phyloP scores from a whole-genome alignment of 371 early-diverging fungal genomes.

The Rhizopus delemar region DNA sequence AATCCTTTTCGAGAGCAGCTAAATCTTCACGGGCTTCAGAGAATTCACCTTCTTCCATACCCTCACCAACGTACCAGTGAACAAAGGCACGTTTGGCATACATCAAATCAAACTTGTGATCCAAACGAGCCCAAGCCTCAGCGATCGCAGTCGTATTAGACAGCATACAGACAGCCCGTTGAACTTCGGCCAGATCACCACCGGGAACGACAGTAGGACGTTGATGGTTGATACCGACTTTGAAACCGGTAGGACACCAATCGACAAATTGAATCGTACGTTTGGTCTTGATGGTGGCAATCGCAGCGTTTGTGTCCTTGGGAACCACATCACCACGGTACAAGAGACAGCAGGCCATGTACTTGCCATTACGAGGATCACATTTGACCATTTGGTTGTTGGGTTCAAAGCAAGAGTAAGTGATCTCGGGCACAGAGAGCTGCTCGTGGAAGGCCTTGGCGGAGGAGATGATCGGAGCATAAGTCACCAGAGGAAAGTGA shows the following conservation, averaged over 20 bases:
- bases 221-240: conserved; percentile 91
- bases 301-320: conserved; percentile 85
- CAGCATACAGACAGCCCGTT: conserved; percentile 90
- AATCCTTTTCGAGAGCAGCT: conserved; percentile 98
- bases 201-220: conserved; percentile 85
- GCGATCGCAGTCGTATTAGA: conserved; percentile 94
- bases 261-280: conserved; percentile 91
- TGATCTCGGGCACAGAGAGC: conserved; percentile 84
- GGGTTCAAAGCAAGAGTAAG: conserved; percentile 88
- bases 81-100: conserved; percentile 96
- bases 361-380: conserved; percentile 91
- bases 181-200: conserved; percentile 83
- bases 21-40: conserved; percentile 99
- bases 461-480: conserved; percentile 87
- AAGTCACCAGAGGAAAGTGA: conserved; percentile 92
- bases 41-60: conserved; percentile 90
- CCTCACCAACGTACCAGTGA: conserved; percentile 97
- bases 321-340: conserved; percentile 90
- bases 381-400: conserved; percentile 95
- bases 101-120: conserved; percentile 93
- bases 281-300: conserved; percentile 84
- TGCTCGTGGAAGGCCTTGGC: conserved; percentile 90
- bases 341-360: conserved; percentile 91
- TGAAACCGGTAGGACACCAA: conserved; percentile 97
- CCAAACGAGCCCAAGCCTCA: conserved; percentile 91